Base-by-base conservation (phyloP, 805 yeast genomes). In the Barnettozyma wickerhamii region DNA sequence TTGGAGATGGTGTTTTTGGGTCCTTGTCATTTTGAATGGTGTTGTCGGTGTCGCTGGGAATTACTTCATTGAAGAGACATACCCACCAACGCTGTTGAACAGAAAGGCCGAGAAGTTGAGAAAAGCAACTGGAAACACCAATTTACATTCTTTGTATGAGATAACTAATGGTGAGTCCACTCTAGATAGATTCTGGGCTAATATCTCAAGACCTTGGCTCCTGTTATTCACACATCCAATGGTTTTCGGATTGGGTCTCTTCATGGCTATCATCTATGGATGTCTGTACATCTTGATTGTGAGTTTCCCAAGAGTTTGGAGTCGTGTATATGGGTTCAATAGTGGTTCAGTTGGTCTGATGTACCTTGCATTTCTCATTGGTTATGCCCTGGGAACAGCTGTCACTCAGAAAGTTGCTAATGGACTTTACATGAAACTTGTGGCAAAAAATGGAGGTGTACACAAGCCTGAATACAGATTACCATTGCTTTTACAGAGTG, bases 1-100 rank as follows among this genome's bases (percentile, higher is more conserved):
- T 30, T 81, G 87, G 87, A 64, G 78, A 49, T 81, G 87, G 87
- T 72, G 72, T 35, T 76, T 81, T 51, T 76, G 77, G 69, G 66
- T 75, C 14, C 59, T 77, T 37, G 63, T 72, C n/a, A 78, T 81
- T 20, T 61, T 75, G 47, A 77, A 77, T 49, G 82, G 74, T 3
- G 64, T 58, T 7, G 59, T 72, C 7, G 75, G 75, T 2, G 49
- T 68, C 2, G 14, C 56, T 10, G 79, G 81, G 1, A 46, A 67
- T 14, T 7, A 73, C 4, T 62, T 72, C 34, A 72, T 66, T 50
- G 63, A 64, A 40, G 88, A 81, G 53, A 76, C 87, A 0, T 81
- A 77, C 52, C 67, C 78, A 0, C 84, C 85, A 4, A 65, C 66
- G 10, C 50, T 81, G 28, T 63, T 81, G 24, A 62, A 58, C 17